phyloP scores from a whole-genome alignment of 1,284 basidiomycete species.

The Ganoderma resinaceum region DNA sequence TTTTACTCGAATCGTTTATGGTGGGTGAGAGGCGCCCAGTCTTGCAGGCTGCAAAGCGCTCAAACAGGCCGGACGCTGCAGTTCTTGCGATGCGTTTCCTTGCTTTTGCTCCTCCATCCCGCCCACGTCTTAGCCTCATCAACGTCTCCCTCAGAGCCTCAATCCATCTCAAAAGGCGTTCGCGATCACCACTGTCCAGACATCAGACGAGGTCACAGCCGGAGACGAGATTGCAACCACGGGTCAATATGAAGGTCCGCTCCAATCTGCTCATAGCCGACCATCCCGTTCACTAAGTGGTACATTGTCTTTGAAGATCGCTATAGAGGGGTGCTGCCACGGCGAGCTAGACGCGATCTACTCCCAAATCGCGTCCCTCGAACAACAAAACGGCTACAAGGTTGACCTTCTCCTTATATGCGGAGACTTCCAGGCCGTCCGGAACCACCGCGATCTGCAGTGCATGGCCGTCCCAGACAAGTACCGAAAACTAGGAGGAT shows the following conservation, averaged over 20 bases:
- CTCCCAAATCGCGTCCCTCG: slow-evolving; percentile 71
- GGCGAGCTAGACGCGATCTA: slow-evolving; percentile 91
- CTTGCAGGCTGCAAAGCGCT: background rate
- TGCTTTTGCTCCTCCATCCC: background rate
- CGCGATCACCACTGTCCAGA: background rate
- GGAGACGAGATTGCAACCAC: background rate
- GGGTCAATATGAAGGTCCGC: slow-evolving; percentile 24
- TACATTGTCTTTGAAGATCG: slow-evolving; percentile 25
- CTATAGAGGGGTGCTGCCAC: slow-evolving; percentile 90
- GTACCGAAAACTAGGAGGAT: slow-evolving; percentile 86
- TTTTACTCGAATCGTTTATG: no score
- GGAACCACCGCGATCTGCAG: slow-evolving; percentile 87
- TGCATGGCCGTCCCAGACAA: slow-evolving; percentile 93
- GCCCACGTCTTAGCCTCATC: background rate
- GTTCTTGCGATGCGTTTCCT: background rate
- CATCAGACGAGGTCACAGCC: background rate
- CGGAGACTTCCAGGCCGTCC: slow-evolving; percentile 95
- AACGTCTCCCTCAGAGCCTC: background rate
- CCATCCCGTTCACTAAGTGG: background rate
- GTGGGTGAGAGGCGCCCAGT: background rate
- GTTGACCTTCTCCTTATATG: slow-evolving; percentile 91
- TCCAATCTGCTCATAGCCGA: background rate
- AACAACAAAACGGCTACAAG: slow-evolving; percentile 66
- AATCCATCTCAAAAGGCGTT: background rate
- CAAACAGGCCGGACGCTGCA: background rate